Percentiles rank a stretch among this genome's conserved stretches.
Evolutionary conservation across 441 rosid genomes (phyloP).

Genomic region (Pelargonium myrrhifolium): DNA sequence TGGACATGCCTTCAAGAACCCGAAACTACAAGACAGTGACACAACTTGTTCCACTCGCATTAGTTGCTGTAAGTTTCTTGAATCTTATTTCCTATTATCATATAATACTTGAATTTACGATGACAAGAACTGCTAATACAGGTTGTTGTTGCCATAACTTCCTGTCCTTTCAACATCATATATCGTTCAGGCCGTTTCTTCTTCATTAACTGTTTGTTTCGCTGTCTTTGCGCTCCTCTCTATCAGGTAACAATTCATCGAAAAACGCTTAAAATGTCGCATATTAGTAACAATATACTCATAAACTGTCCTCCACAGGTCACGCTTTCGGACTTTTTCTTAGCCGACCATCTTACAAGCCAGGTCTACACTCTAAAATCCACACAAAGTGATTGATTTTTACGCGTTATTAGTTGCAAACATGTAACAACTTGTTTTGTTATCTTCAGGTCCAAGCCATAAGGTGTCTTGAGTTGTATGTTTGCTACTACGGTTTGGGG

Average conservation of each 20-base stretch:
- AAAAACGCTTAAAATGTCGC: not conserved
- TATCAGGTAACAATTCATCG: slow-evolving; percentile 48
- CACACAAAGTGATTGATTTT: no score
- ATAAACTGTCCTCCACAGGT: slow-evolving; percentile 31
- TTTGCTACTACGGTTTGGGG: slow-evolving; percentile 76
- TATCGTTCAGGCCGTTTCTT: slow-evolving; percentile 61
- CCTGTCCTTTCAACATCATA: slow-evolving; percentile 68
- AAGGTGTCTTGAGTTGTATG: slow-evolving; percentile 54
- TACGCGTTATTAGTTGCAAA: no score
- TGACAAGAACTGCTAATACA: slow-evolving; percentile 14
- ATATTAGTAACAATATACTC: not conserved
- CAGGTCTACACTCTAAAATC: no score
- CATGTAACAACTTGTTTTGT: no score
- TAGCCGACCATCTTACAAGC: slow-evolving; percentile 73
- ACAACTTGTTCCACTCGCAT: slow-evolving; percentile 57
- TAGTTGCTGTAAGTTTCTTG: slow-evolving; percentile 50
- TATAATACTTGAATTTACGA: no score
- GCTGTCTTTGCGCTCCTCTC: slow-evolving; percentile 56
- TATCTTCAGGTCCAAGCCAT: slow-evolving; percentile 81
- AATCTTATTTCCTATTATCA: no score
- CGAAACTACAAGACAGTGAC: slow-evolving; percentile 41
- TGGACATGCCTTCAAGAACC: slow-evolving; percentile 69
- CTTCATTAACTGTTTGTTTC: slow-evolving; percentile 41
- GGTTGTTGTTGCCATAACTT: slow-evolving; percentile 31
- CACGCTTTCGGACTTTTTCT: slow-evolving; percentile 68